Evolutionary conservation across 148 eudicot genomes (phyloP), one percentile per base, ranked within the genome.

Genomic region (Chenopodium suecicum): DNA sequence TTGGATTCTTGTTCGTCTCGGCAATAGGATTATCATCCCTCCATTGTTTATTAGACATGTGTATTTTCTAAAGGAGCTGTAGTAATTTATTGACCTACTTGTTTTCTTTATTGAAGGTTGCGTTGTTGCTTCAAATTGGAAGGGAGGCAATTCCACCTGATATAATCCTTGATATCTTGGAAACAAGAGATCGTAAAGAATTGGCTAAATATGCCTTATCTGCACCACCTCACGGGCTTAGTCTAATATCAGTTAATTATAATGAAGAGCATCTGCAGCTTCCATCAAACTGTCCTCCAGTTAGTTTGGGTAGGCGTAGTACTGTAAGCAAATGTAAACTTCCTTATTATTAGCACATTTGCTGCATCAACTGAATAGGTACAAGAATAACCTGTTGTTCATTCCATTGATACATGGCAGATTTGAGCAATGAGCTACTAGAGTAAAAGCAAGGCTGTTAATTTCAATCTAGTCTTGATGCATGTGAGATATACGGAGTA

Each of bases 61-160:
- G 3, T 27, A 46, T 63, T 29, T 10, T 46, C 3, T 25, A 23
- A 16, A 37, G 56, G 20, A 23, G 23, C 20, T n/a, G 4, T 6
- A 62, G 25, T 20, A 3, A 52, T 74, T n/a, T 60, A 29, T 22
- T 37, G 54, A 50, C 54, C 25, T n/a, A 76, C 31, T 70, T 47
- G 17, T 16, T 10, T 47, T 75, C 23, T 67, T 2, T 54, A n/a
- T 63, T 83, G 70, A 78, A 93, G 98, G 98, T 92, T 70, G 96
- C 98, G 31, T 78, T 95, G 84, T 80, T 93, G 88, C 87, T 95
- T 88, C 98, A 95, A 88, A 91, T 95, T 6, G 98, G 98, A 81
- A 92, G 86, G 83, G 94, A 90, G 84, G 98, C 94, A 32, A 69
- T 91, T 82, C 96, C 97, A 4, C 92, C 97, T 17, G 87, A 88